A percentile compares a stretch with the other conserved stretches of the same genome.
phyloP scores from a whole-genome alignment of 2,329 filamentous ascomycete species.

The Claviceps pusilla region DNA sequence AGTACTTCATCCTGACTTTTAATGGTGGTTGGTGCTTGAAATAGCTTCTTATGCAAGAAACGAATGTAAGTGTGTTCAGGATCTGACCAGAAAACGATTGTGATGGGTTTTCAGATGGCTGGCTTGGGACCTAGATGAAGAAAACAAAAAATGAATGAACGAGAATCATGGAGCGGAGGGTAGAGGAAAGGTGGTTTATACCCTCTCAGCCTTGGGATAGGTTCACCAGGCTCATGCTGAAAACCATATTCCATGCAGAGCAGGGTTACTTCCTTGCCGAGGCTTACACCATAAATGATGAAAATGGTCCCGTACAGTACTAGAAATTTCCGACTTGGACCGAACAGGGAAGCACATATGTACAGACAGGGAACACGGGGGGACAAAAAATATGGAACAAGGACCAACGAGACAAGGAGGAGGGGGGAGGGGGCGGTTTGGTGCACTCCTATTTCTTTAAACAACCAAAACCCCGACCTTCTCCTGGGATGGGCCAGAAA shows the following conservation, averaged over 20 bases:
- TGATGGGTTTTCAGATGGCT: neutral
- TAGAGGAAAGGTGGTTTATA: conserved; percentile 3
- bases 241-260: neutral
- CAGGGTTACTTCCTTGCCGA: neutral
- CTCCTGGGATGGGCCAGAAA: neutral
- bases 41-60: conserved; percentile 1
- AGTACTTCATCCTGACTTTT: conserved; percentile 9
- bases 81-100: conserved; percentile 1
- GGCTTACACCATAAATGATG: neutral
- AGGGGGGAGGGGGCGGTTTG: neutral
- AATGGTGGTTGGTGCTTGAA: neutral
- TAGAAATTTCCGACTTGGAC: neutral
- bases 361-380: neutral
- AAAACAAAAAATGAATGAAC: neutral
- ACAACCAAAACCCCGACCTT: neutral
- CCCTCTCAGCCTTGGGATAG: neutral
- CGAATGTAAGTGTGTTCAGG: conserved; percentile 5
- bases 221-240: neutral
- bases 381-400: neutral
- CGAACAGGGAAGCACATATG: neutral
- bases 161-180: neutral
- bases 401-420: neutral
- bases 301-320: neutral
- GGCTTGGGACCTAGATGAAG: conserved; percentile 1
- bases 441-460: neutral